phyloP scores from a whole-genome alignment of 2,329 filamentous ascomycete species.

The Xylaria sp. region DNA sequence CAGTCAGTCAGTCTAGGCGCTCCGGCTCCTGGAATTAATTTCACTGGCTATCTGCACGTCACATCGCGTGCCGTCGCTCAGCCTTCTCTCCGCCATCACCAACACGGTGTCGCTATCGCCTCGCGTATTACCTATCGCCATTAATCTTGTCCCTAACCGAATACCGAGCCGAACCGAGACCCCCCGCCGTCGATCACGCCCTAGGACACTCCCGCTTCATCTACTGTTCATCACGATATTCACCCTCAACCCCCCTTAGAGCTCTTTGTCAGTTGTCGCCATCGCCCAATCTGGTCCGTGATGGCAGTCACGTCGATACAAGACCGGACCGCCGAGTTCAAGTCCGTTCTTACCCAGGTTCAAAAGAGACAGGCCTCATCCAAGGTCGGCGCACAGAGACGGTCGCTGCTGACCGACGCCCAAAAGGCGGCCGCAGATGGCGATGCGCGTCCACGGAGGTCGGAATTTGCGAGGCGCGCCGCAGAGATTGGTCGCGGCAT shows the following conservation, averaged over 20 bases:
- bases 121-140: background rate
- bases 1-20: too few relatives aligned
- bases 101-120: slow-evolving; percentile 1
- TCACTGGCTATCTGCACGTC: slow-evolving; percentile 7
- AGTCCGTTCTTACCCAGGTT: slow-evolving; percentile 86
- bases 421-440: slow-evolving; percentile 74
- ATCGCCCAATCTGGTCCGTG: slow-evolving; percentile 40
- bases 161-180: background rate
- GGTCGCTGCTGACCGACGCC: slow-evolving; percentile 79
- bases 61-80: slow-evolving; percentile 5
- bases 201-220: background rate
- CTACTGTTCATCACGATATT: background rate
- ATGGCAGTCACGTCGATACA: slow-evolving; percentile 85
- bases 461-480: slow-evolving; percentile 92
- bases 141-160: background rate
- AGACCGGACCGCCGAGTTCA: slow-evolving; percentile 96
- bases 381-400: slow-evolving; percentile 82
- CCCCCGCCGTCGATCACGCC: background rate
- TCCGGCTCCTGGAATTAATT: background rate
- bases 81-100: slow-evolving; percentile 11
- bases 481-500: slow-evolving; percentile 94
- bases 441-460: slow-evolving; percentile 69
- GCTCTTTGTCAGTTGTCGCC: background rate
- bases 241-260: background rate
- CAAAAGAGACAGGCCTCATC: slow-evolving; percentile 81